A percentile compares a stretch with the other conserved stretches of the same genome.
Conservation (phyloP, 768 basidiomycete genomes). For the Collybia mongolica region DNA sequence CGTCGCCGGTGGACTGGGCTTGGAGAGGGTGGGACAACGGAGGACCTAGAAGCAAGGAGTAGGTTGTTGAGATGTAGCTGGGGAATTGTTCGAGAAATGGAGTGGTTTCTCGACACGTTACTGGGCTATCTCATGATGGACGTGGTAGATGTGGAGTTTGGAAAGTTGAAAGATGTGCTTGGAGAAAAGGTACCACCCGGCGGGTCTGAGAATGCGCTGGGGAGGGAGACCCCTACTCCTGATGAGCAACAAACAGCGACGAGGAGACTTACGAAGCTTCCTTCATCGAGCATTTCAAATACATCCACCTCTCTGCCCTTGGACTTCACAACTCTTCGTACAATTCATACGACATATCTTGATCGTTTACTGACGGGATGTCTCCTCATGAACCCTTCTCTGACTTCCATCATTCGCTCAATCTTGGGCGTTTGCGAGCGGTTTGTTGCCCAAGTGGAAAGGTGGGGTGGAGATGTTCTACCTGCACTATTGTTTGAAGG, state of each 20-base stretch:
- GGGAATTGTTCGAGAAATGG: conserved; percentile 87
- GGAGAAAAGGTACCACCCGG: conserved; percentile 22
- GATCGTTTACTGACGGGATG: conserved; percentile 79
- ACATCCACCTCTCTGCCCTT: conserved; percentile 40
- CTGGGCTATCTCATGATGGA: conserved; percentile 88
- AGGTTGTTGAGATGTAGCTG: conserved; percentile 76
- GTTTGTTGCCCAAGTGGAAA: conserved; percentile 84
- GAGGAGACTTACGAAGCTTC: conserved; percentile 2
- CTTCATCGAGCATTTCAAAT: conserved; percentile 24
- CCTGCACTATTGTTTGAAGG: conserved; percentile 84
- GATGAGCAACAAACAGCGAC: conserved; percentile 3
- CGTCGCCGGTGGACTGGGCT: conserved; percentile 85
- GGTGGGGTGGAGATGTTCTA: conserved; percentile 90
- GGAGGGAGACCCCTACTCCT: neutral
- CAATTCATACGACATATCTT: conserved; percentile 79
- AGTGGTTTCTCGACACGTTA: conserved; percentile 86
- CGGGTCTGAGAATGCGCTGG: neutral
- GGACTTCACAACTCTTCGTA: conserved; percentile 85
- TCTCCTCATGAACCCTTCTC: conserved; percentile 62
- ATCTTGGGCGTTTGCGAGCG: conserved; percentile 84
- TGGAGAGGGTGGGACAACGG: conserved; percentile 79
- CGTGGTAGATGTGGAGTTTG: conserved; percentile 83
- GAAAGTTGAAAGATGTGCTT: conserved; percentile 63
- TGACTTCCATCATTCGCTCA: conserved; percentile 63
- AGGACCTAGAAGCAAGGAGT: conserved; percentile 64